Base-by-base conservation (phyloP, 2,329 filamentous ascomycete species). In the Monosporascus sp. region DNA sequence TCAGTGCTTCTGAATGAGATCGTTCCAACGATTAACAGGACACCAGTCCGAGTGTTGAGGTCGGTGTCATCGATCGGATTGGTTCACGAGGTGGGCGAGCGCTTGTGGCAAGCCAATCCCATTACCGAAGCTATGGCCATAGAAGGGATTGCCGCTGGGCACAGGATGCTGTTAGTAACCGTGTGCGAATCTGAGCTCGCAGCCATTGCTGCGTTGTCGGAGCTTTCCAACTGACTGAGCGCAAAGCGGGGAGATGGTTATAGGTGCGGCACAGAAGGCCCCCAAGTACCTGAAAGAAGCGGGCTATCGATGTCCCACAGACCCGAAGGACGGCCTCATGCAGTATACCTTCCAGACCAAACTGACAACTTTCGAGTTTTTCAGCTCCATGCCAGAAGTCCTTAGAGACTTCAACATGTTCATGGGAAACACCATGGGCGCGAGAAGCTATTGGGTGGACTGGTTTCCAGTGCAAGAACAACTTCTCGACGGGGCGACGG, bases 351-450 rank as follows among this genome's bases (percentile, higher is more conserved):
- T 63, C 26, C 52, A 61, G 31, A 61, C 65, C 1, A 67, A 67
- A 34, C 16, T 67, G 4, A 52, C 52, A 0, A 52, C 53, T 0
- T 67, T 65, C 48, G 50, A 64, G 20, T n/a, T 63, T 1, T 56
- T 64, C 27, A 51, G 26, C 5, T 53, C 60, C 0, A 62, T 58
- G 20, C 64, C 65, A 0, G 11, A 50, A 6, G 45, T 62, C 7
- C 36, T 61, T 9, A 53, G 53, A 8, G 64, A 67, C 36, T 66
- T 67, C 55, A 63, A 65, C 31, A 49, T 47, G 5, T 65, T 64
- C 50, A 66, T 66, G 65, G 63, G 65, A 2, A 66, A 59, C 27
- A 63, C 61, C 0, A 63, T 67, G 63, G 65, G 65, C 1, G 59
- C 59, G 1, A 56, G 62, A 14, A 17, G 45, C 7, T 62, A 62